A percentile compares a stretch with the other conserved stretches of the same genome.
phyloP scores from a whole-genome alignment of 768 basidiomycete species.

The Termitomyces titanicus region DNA sequence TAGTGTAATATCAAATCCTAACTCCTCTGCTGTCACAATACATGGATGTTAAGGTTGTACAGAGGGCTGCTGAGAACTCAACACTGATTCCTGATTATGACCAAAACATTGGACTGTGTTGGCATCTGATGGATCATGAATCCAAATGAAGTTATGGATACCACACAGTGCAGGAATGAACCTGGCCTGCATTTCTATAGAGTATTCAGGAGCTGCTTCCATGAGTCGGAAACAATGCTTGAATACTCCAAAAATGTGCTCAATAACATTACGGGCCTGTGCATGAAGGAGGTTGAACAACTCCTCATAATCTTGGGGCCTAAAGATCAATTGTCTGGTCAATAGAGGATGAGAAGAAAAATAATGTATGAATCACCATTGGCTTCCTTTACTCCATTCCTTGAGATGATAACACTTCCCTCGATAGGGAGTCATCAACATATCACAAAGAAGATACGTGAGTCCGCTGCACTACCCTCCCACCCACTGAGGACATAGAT shows the following conservation, averaged over 20 bases:
- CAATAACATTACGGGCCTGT: background rate
- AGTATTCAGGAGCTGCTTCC: background rate
- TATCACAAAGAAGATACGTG: no score
- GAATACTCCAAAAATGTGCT: background rate
- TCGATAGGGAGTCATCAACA: no score
- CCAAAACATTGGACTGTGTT: background rate
- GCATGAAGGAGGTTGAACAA: no score
- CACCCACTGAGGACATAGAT: no score
- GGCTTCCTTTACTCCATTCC: no score
- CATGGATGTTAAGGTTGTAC: background rate
- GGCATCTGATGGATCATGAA: background rate
- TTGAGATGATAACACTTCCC: no score
- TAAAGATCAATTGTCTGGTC: no score
- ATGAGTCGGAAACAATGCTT: background rate
- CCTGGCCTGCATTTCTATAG: background rate
- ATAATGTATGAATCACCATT: no score
- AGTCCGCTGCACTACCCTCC: no score
- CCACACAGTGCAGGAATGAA: background rate
- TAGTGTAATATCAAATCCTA: background rate
- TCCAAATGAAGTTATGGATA: background rate
- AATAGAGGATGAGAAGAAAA: no score
- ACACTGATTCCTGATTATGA: background rate
- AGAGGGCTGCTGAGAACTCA: background rate
- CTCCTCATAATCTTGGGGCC: no score
- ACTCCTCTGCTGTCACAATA: background rate